phyloP scores from a whole-genome alignment of 1,284 basidiomycete genomes.

The Leccinum huronense region DNA sequence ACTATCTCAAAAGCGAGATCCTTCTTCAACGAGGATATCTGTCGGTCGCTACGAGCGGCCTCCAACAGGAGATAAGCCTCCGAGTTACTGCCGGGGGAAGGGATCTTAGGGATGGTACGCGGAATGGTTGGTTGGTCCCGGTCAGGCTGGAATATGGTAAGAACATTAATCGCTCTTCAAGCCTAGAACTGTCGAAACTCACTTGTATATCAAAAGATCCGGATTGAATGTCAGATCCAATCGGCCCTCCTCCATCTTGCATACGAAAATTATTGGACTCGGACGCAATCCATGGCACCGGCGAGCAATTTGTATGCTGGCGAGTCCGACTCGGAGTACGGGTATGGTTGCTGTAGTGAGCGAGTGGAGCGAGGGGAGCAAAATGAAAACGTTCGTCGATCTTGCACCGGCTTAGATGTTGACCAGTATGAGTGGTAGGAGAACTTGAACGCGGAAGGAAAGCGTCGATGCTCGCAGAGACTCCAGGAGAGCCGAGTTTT shows the following conservation, averaged over 20 bases:
- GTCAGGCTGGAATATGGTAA: background rate
- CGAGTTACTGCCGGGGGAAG: background rate
- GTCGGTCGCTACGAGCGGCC: background rate
- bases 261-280: background rate
- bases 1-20: background rate
- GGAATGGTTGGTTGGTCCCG: background rate
- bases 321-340: background rate
- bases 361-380: background rate
- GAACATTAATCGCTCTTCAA: background rate
- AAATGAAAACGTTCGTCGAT: background rate
- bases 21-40: background rate
- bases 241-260: background rate
- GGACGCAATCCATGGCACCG: background rate
- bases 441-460: background rate
- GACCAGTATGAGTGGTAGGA: too few species aligned
- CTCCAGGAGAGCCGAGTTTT: background rate
- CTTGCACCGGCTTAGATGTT: background rate
- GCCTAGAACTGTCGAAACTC: background rate
- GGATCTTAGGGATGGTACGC: background rate
- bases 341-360: background rate
- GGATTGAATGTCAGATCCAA: background rate
- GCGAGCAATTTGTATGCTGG: background rate
- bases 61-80: background rate
- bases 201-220: background rate
- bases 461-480: background rate